These are phyloP conservation scores for Brassica nigra DNA, from an alignment of 345 rosid species.

Conservation along the genomic window DNA sequence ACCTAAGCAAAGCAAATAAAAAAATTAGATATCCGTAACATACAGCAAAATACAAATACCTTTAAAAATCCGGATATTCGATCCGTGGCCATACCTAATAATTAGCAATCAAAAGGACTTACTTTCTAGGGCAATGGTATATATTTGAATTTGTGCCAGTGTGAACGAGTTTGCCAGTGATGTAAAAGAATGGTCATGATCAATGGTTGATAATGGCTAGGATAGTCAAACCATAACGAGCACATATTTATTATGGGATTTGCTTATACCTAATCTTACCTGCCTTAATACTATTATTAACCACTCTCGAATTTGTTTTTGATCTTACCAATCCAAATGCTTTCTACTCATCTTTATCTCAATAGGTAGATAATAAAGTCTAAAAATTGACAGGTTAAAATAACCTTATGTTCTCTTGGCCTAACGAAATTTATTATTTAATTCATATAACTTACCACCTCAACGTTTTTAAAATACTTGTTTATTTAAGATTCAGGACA, in stretches of 20 bases:
- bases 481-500: conserved; percentile 33
- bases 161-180: conserved; percentile 25
- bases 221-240: conserved; percentile 27
- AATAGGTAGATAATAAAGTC: conserved; percentile 36
- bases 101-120: neutral
- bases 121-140: neutral
- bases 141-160: conserved; percentile 1
- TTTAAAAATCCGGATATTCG: no score
- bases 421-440: conserved; percentile 21
- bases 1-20: no score
- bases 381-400: conserved; percentile 30
- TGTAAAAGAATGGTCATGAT: conserved; percentile 26
- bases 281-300: conserved; percentile 36
- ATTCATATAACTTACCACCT: conserved; percentile 25
- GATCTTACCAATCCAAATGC: conserved; percentile 36
- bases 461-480: conserved; percentile 17
- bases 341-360: conserved; percentile 32
- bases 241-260: neutral
- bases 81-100: neutral
- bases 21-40: no score
- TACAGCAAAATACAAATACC: no score
- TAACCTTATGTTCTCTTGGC: conserved; percentile 30
- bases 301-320: conserved; percentile 37
- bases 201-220: conserved; percentile 24
- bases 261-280: conserved; percentile 32